Evolutionary conservation across 2,329 filamentous ascomycete genomes (phyloP), one percentile per base, ranked within the genome.

Genomic region (Aspergillus nomiae): DNA sequence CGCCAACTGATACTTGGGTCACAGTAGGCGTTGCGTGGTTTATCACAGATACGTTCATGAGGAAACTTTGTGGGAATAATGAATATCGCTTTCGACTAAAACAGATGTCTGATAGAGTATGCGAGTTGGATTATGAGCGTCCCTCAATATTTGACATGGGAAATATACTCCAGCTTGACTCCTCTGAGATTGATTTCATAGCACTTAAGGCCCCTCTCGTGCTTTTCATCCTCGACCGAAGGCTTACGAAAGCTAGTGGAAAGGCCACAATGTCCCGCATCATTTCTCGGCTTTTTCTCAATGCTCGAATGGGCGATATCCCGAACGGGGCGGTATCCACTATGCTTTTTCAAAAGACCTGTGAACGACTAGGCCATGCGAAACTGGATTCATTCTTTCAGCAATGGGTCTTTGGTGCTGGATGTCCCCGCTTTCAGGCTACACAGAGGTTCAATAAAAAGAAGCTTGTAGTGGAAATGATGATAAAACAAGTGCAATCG

Each of bases 371-470:
- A 43, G 92, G 92, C 14, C 92, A 95, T 71, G 90, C 90, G 64
- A 91, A 92, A 74, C 86, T 97, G 0, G 95, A 99, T 65, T 85
- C 87, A 0, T 98, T 99, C 75, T 98, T 96, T 85, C 88, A 89
- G 50, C 94, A 99, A 74, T 99, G 94, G 94, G 87, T 99, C 0
- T 87, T 90, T 66, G 90, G 91, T 12, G 89, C 92, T 19, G 96
- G 96, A 0, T 98, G 94, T 71, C 95, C 96, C 0, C 87, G 89
- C 48, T 96, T 99, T 70, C 85, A 90, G 56, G 91, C 96, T 56
- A 91, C 89, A 45, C 94, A 97, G 68, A 87, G 90, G 21, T 99
- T 99, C 80, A 99, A 99, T 75, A 98, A 98, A 82, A 99, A 99
- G 81, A 91, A 96, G 70, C 84, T 98, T 4, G 94, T 94, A 32